Evolutionary conservation across 2,329 filamentous ascomycete species (phyloP).

Genomic region (Lecanoromycetidae sp.): DNA sequence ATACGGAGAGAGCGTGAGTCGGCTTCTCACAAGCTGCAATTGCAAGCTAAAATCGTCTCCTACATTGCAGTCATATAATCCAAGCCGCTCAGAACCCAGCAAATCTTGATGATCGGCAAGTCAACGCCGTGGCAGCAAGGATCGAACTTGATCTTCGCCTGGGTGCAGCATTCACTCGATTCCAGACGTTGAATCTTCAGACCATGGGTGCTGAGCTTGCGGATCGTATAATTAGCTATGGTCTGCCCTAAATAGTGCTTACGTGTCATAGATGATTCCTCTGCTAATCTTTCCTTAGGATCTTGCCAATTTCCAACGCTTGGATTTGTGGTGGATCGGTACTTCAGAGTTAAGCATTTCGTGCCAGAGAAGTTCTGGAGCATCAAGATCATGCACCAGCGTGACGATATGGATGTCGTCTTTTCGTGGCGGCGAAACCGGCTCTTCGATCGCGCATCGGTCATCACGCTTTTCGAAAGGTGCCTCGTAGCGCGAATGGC

Average conservation of each 20-base stretch:
- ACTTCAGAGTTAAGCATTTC: constrained; percentile 88
- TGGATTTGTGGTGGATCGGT: constrained; percentile 92
- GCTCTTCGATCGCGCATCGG: constrained; percentile 76
- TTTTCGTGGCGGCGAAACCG: constrained; percentile 75
- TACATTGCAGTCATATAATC: constrained; percentile 59
- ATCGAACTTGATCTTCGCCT: constrained; percentile 90
- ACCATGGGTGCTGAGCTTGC: constrained; percentile 55
- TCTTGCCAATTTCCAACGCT: constrained; percentile 96
- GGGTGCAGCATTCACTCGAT: constrained; percentile 81
- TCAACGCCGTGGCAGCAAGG: constrained; percentile 73
- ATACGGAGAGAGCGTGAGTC: constrained; percentile 75
- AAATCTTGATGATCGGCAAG: constrained; percentile 70
- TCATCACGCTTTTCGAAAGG: constrained; percentile 71
- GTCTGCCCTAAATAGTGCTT: constrained; percentile 33
- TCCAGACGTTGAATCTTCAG: constrained; percentile 69
- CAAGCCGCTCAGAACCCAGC: constrained; percentile 67
- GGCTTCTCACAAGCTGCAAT: constrained; percentile 8
- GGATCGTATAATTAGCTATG: constrained; percentile 65
- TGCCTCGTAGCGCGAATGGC: constrained; percentile 67
- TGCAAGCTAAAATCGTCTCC: background rate
- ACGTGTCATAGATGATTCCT: background rate
- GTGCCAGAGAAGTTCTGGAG: constrained; percentile 86
- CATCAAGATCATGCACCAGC: constrained; percentile 70
- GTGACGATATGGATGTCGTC: constrained; percentile 64
- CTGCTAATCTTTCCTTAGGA: constrained; percentile 33